Evolutionary conservation across 371 early-diverging fungal genomes (phyloP).

Genomic region (Chytridiales sp.): DNA sequence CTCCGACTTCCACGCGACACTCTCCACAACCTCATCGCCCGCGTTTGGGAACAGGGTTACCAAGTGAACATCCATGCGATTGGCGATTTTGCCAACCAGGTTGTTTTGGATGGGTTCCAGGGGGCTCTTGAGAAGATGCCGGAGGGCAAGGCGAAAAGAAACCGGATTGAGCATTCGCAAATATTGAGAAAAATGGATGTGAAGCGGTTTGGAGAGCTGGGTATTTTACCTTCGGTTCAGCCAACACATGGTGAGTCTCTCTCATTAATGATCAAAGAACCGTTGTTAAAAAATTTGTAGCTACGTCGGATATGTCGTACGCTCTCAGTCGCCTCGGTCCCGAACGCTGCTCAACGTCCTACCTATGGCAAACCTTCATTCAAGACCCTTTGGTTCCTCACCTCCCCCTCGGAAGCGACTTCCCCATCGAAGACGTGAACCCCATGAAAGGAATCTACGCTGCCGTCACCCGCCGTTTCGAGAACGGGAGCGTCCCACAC

Average conservation of each 20-base stretch:
- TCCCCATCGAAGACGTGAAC: slow-evolving; percentile 48
- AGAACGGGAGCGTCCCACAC: slow-evolving; percentile 28
- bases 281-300: slow-evolving; percentile 10
- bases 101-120: slow-evolving; percentile 44
- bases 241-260: slow-evolving; percentile 46
- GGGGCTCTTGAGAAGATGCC: slow-evolving; percentile 2
- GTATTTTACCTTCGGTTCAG: slow-evolving; percentile 51
- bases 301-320: slow-evolving; percentile 50
- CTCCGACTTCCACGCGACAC: slow-evolving; percentile 22
- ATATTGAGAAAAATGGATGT: slow-evolving; percentile 40
- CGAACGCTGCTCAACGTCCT: slow-evolving; percentile 31
- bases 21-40: slow-evolving; percentile 7
- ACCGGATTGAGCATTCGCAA: slow-evolving; percentile 52
- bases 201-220: slow-evolving; percentile 32
- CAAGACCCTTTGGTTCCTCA: slow-evolving; percentile 31
- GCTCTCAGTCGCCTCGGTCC: slow-evolving; percentile 41
- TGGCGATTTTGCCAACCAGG: slow-evolving; percentile 46
- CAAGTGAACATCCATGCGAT: slow-evolving; percentile 52
- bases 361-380: slow-evolving; percentile 42
- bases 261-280: neutral
- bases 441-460: slow-evolving; percentile 49
- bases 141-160: slow-evolving; percentile 8
- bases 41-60: slow-evolving; percentile 30
- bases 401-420: slow-evolving; percentile 47
- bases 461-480: slow-evolving; percentile 44